These are phyloP conservation scores for Metschnikowia proteae DNA, from an alignment of 805 yeast species.

Conservation along the genomic window DNA sequence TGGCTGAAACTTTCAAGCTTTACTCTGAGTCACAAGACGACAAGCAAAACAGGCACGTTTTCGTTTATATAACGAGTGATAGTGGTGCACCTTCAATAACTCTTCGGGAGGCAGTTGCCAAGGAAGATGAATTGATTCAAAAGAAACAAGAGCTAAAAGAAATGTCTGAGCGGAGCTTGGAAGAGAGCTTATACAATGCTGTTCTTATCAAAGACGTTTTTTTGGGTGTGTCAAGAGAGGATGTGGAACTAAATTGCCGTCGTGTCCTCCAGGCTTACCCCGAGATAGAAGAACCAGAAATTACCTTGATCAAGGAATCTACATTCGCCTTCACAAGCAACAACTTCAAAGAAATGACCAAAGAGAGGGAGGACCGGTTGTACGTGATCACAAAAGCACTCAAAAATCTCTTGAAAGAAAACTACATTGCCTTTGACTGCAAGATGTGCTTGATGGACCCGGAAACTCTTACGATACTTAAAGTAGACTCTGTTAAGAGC, in stretches of 20 bases:
- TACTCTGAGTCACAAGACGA: conserved; percentile 74
- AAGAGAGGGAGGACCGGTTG: conserved; percentile 42
- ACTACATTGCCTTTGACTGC: conserved; percentile 49
- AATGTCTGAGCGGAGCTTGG: conserved; percentile 21
- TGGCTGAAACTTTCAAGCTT: conserved; percentile 56
- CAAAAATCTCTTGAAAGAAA: conserved; percentile 29
- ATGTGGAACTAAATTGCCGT: conserved; percentile 33
- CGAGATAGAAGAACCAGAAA: conserved; percentile 21
- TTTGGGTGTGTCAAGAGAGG: conserved; percentile 49
- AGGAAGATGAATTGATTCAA: conserved; percentile 18
- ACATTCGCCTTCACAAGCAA: conserved; percentile 41
- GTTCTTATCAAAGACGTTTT: conserved; percentile 50
- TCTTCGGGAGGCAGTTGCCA: conserved; percentile 41
- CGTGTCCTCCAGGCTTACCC: conserved; percentile 21
- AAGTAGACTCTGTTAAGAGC: conserved; percentile 12
- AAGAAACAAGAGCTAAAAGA: conserved; percentile 23
- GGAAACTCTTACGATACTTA: conserved; percentile 16
- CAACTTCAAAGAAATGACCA: conserved; percentile 29
- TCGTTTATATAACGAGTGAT: conserved; percentile 41
- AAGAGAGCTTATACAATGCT: conserved; percentile 46
- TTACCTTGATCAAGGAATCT: conserved; percentile 42
- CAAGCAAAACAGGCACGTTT: conserved; percentile 75
- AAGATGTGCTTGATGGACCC: conserved; percentile 42
- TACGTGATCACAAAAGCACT: conserved; percentile 36
- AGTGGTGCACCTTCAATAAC: conserved; percentile 41